Percentiles rank a stretch among this genome's conserved stretches.
phyloP scores from a whole-genome alignment of 2,329 filamentous ascomycete genomes.

The Cladosporium sp. region DNA sequence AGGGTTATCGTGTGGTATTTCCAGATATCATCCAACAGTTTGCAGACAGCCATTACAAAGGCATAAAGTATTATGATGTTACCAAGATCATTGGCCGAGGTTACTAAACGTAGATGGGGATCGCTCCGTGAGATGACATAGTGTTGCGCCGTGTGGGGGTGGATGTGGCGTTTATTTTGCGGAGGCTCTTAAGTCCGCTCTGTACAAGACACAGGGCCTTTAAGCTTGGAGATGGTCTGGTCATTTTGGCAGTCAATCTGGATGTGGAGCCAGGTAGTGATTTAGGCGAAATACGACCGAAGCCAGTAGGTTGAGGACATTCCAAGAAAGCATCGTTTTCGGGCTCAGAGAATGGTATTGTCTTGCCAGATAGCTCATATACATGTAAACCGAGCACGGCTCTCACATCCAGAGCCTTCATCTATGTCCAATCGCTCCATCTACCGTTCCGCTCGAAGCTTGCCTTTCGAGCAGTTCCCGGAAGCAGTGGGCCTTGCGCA shows the following conservation, averaged over 20 bases:
- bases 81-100: neutral
- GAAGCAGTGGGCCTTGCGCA: constrained; percentile 8
- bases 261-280: neutral
- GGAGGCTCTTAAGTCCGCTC: neutral
- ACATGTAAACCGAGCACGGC: neutral
- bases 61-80: neutral
- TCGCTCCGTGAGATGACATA: neutral
- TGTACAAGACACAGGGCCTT: neutral
- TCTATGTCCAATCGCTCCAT: constrained; percentile 16
- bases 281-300: neutral
- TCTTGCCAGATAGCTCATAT: neutral
- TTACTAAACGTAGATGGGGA: neutral
- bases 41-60: neutral
- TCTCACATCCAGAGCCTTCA: neutral
- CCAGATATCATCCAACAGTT: neutral
- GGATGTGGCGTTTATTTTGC: neutral
- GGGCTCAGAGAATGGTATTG: too few species aligned
- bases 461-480: constrained; percentile 3
- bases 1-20: neutral
- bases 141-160: neutral
- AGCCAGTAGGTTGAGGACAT: neutral
- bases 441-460: constrained; percentile 7
- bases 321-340: neutral
- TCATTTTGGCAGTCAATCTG: neutral
- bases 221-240: neutral